phyloP scores from a whole-genome alignment of 495 filamentous ascomycete genomes.

The Aspergillus egyptiacus region DNA sequence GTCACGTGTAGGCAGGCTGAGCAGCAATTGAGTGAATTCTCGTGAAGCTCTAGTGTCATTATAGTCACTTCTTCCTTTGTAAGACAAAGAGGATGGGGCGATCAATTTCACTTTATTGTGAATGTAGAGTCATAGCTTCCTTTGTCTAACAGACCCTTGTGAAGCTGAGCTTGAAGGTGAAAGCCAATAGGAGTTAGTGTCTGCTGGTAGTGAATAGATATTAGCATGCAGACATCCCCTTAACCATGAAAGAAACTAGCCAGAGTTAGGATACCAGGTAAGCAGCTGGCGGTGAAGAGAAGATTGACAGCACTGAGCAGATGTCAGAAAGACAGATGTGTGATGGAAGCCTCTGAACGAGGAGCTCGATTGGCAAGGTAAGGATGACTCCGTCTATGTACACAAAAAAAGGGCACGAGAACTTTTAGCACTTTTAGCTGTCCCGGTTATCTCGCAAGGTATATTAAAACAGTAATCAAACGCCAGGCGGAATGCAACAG shows the following conservation, averaged over 20 bases:
- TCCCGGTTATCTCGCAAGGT: slow-evolving; percentile 23
- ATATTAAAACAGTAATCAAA: slow-evolving; percentile 31
- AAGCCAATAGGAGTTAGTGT: not conserved
- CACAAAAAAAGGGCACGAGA: slow-evolving; percentile 15
- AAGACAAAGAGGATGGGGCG: no score
- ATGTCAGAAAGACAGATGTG: not conserved
- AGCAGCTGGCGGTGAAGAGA: no score
- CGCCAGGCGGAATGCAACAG: slow-evolving; percentile 43
- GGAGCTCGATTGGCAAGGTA: not conserved
- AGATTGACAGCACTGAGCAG: no score
- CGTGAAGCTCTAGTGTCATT: no score
- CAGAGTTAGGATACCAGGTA: no score
- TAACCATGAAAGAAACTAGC: no score
- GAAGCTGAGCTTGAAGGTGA: not conserved
- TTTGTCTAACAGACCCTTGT: not conserved
- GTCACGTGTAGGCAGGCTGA: no score
- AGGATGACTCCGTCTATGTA: slow-evolving; percentile 8
- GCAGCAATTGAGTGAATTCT: no score
- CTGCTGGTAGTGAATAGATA: not conserved
- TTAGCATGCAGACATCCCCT: not conserved
- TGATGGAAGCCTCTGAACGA: not conserved
- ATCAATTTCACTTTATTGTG: no score
- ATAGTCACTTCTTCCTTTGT: no score
- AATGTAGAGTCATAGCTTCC: not conserved
- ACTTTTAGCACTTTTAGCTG: slow-evolving; percentile 24